These are phyloP conservation scores for Arabis alpina DNA, from an alignment of 345 rosid species.

Conservation along the genomic window DNA sequence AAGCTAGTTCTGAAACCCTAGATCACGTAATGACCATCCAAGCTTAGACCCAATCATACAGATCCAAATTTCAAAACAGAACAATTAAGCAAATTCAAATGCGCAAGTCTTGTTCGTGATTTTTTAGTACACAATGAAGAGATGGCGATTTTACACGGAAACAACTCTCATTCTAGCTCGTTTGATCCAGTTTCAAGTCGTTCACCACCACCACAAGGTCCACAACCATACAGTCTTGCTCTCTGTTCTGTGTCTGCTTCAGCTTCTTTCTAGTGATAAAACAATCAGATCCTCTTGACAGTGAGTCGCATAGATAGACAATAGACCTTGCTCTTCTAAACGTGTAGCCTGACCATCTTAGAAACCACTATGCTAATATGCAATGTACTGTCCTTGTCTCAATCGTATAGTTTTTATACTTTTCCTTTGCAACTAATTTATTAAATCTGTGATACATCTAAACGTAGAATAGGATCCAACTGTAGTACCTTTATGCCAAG, in stretches of 20 bases:
- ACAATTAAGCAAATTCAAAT: too few relatives aligned
- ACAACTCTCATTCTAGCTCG: constrained; percentile 34
- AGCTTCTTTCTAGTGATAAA: constrained; percentile 13
- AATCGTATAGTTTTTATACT: too few relatives aligned
- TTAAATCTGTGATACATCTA: too few relatives aligned
- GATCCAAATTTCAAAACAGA: too few relatives aligned
- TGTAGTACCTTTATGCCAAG: too few relatives aligned
- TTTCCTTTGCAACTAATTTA: too few relatives aligned
- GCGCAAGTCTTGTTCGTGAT: constrained; percentile 8
- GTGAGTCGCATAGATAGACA: background rate
- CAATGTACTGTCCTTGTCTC: background rate
- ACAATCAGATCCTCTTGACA: background rate
- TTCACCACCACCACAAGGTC: constrained; percentile 1
- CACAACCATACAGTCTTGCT: constrained; percentile 4
- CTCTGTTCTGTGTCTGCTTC: background rate
- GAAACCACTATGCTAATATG: constrained; percentile 16
- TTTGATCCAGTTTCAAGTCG: constrained; percentile 25
- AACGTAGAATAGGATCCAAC: too few relatives aligned
- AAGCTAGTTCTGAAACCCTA: too few relatives aligned
- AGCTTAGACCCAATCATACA: too few relatives aligned
- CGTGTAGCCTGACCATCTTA: constrained; percentile 18
- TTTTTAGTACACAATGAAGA: constrained; percentile 5
- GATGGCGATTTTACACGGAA: constrained; percentile 32
- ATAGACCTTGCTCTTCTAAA: background rate
- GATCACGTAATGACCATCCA: too few relatives aligned